Evolutionary conservation across 2,329 filamentous ascomycete genomes (phyloP).

Genomic region (Diaporthe caulivora): DNA sequence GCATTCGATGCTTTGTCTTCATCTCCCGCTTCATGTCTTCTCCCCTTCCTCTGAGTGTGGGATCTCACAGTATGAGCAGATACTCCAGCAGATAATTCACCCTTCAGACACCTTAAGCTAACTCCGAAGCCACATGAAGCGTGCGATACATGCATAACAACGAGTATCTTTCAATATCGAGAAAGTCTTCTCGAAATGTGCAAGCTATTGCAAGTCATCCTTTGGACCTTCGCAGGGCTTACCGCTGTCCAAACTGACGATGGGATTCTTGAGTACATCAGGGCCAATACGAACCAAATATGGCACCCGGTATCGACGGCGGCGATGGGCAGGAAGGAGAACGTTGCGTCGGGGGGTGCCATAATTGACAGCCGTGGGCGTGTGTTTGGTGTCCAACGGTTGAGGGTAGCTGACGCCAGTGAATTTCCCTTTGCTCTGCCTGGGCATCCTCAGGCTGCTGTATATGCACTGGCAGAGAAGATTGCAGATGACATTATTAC

Average conservation of each 20-base stretch:
- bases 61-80: too few species aligned
- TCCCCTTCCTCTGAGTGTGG: too few species aligned
- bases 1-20: not conserved
- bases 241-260: slow-evolving; percentile 41
- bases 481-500: slow-evolving; percentile 15
- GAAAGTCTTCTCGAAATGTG: not conserved
- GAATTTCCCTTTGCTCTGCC: slow-evolving; percentile 60
- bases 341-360: slow-evolving; percentile 46
- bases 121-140: too few species aligned
- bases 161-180: too few species aligned
- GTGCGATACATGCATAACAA: not conserved
- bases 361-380: slow-evolving; percentile 58
- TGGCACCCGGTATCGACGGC: slow-evolving; percentile 55
- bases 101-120: not conserved
- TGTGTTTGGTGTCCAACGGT: slow-evolving; percentile 59
- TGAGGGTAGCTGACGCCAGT: slow-evolving; percentile 62
- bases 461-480: slow-evolving; percentile 63
- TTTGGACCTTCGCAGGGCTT: not conserved
- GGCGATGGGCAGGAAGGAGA: slow-evolving; percentile 56
- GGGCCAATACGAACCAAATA: slow-evolving; percentile 46
- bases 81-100: too few species aligned
- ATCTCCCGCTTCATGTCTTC: not conserved
- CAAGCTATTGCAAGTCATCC: not conserved
- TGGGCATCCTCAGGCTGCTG: slow-evolving; percentile 61
- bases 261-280: slow-evolving; percentile 42